These are phyloP conservation scores for Mycena floridula DNA, from an alignment of 768 basidiomycete species.

Conservation along the genomic window DNA sequence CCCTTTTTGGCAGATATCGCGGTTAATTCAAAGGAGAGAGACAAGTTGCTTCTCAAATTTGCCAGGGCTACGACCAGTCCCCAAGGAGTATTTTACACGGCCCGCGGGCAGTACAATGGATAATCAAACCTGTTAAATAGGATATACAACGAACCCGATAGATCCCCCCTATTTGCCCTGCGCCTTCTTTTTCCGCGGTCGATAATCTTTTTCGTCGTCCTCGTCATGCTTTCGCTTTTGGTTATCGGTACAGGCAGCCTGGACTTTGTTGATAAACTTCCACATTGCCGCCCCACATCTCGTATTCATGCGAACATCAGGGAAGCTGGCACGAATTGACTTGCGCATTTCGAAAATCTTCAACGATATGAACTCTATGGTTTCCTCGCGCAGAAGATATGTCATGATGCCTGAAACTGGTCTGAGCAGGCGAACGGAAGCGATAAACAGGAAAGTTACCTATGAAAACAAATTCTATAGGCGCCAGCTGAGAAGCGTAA, in stretches of 20 bases:
- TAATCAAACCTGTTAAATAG: too few relatives aligned
- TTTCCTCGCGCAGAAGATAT: conserved; percentile 41
- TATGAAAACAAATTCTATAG: conserved; percentile 76
- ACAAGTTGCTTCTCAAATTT: conserved; percentile 83
- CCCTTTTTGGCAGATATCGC: conserved; percentile 82
- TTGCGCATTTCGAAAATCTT: conserved; percentile 54
- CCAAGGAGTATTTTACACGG: conserved; percentile 69
- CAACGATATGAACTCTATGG: conserved; percentile 41
- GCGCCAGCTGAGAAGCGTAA: too few relatives aligned
- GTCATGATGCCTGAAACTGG: conserved; percentile 58
- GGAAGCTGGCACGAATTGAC: conserved; percentile 47
- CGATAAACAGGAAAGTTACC: conserved; percentile 34
- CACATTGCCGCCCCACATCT: conserved; percentile 52
- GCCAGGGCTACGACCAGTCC: conserved; percentile 70
- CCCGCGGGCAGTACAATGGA: conserved; percentile 55
- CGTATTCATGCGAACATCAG: conserved; percentile 61
- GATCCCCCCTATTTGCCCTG: too few relatives aligned
- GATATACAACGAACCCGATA: too few relatives aligned
- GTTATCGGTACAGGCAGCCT: conserved; percentile 10
- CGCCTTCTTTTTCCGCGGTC: too few relatives aligned
- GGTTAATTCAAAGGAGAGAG: conserved; percentile 79
- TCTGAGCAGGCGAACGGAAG: background rate
- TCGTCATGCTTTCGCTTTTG: conserved; percentile 22
- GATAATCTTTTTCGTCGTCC: conserved; percentile 24
- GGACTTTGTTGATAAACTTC: conserved; percentile 36